Conservation (phyloP, 345 rosid genomes). For the Geranium rotundifolium region DNA sequence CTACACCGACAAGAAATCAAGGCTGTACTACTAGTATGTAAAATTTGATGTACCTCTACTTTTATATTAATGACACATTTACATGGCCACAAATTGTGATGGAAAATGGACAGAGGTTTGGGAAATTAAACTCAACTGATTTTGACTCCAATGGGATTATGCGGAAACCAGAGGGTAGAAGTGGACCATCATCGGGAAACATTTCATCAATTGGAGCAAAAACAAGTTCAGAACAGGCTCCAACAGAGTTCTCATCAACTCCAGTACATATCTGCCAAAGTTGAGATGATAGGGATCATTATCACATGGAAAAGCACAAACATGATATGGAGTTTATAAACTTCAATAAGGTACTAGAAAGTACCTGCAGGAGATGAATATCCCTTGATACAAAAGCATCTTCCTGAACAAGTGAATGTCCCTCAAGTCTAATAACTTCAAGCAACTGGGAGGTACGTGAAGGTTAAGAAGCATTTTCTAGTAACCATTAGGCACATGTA, state of each 20-base stretch:
- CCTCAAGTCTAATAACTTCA: conserved; percentile 90
- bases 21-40: no score
- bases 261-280: conserved; percentile 75
- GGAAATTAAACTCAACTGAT: conserved; percentile 37
- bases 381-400: conserved; percentile 90
- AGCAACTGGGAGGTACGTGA: conserved; percentile 41
- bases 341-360: background rate
- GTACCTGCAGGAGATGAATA: conserved; percentile 92
- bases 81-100: no score
- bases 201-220: conserved; percentile 96
- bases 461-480: background rate
- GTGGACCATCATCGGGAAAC: conserved; percentile 96
- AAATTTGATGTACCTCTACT: no score
- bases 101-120: background rate
- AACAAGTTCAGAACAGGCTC: conserved; percentile 85
- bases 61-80: no score
- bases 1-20: background rate
- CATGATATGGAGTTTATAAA: background rate
- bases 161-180: conserved; percentile 93
- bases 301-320: background rate
- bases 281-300: background rate
- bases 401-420: conserved; percentile 85
- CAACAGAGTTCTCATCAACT: conserved; percentile 81
- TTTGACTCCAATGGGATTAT: conserved; percentile 83
- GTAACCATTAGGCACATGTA: no score